Base-by-base conservation (phyloP, 805 yeast species). In the Candida easanensis region DNA sequence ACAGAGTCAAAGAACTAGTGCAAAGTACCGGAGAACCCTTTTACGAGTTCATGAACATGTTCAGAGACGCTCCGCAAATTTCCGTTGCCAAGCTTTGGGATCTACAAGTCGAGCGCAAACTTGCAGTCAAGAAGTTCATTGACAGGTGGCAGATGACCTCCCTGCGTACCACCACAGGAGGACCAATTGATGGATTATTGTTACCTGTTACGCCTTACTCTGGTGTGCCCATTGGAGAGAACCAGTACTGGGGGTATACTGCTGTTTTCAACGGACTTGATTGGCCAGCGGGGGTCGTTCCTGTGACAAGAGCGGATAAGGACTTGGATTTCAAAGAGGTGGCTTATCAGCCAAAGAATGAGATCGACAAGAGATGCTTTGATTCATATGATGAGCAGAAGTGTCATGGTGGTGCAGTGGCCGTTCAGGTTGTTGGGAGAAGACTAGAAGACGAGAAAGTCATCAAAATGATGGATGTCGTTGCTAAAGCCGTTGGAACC, bases 351-450 rank as follows among this genome's bases (percentile, higher is more conserved):
- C 48, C 50, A 11, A 35, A 57, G 64, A 51, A 72, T 53, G 68
- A 65, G 2, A 54, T 68, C 3, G 85, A 80, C 37, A 52, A 61
- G 34, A 67, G 63, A 17, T 70, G 74, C 32, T 70, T 69, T 50
- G 60, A 63, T 25, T 58, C 69, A 38, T 80, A 77, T 61, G 71
- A 77, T 48, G 73, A 82, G 1, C 71, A 63, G 39, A 73, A 72
- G 46, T 66, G 71, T 58, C 71, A 77, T 50, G 83, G 81, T 4
- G 77, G 82, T 42, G 82, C 88, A 0, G 80, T 79, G 10, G 77
- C 80, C n/a, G 63, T 84, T n/a, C 88, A 83, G 60, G 64, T 84
- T 22, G 77, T 82, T 4, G 79, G 84, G n/a, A 69, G 70, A 44
- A 69, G 77, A 41, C 66, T 71, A 16, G 74, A 79, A 51, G 90